Percentiles rank a stretch among this genome's conserved stretches.
Conservation (phyloP, 2,329 filamentous ascomycete genomes). For the Balansia obtecta region DNA sequence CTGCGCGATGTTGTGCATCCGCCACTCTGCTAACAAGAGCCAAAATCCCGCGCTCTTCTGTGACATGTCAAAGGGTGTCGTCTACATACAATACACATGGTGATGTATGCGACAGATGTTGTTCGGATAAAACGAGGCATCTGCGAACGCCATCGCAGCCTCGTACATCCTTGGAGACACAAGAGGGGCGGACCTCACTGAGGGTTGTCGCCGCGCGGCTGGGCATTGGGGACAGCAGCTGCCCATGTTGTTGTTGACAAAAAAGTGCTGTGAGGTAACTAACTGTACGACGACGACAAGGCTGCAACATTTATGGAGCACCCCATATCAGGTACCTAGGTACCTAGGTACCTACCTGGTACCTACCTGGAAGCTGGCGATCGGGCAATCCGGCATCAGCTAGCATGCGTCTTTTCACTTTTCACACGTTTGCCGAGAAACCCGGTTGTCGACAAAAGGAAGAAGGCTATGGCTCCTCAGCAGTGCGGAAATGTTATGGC, state of each 20-base stretch:
- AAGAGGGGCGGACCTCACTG: no score
- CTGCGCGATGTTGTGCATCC: neutral
- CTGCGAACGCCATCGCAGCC: neutral
- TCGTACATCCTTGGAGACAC: neutral
- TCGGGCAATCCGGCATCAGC: no score
- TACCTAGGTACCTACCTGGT: no score
- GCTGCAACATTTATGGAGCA: no score
- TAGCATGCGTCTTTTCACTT: no score
- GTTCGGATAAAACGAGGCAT: neutral
- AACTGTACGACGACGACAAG: neutral
- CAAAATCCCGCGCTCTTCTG: neutral
- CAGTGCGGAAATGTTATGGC: no score
- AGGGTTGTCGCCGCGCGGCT: no score
- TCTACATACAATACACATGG: neutral
- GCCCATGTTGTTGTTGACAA: neutral
- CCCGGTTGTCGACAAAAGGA: no score
- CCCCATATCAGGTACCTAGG: no score
- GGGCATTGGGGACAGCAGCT: neutral
- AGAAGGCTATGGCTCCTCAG: no score
- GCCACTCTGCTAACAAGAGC: neutral
- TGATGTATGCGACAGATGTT: neutral
- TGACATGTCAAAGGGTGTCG: neutral
- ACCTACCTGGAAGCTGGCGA: no score
- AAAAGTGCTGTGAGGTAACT: neutral
- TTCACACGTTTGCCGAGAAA: no score